Base-by-base conservation (phyloP, 495 filamentous ascomycete genomes). In the Parathielavia hyrcaniae region DNA sequence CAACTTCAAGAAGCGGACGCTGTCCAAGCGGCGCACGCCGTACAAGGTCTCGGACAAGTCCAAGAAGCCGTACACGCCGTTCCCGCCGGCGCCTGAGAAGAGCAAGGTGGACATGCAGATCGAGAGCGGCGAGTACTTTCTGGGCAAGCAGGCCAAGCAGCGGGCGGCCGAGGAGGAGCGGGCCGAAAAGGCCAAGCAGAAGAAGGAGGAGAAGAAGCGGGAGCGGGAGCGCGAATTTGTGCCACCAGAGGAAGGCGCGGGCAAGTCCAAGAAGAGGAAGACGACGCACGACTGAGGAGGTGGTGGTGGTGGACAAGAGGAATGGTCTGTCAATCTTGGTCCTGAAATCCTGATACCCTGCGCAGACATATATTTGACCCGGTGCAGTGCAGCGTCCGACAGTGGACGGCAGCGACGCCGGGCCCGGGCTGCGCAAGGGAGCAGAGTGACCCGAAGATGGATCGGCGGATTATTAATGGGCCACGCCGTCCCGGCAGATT, bases 41-140 rank as follows among this genome's bases (percentile, higher is more conserved):
- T 81, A 83, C 75, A 91, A 90, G 72, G 84, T 99, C 58, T 86
- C 82, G 45, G 91, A 99, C 76, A 99, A 97, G 73, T 74, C 77
- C 67, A 96, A 93, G 81, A 97, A 96, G 81, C 73, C 80, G 11
- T 97, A 97, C 77, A 99, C 95, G 56, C 90, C 88, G 20, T 86
- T 86, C 79, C 83, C 83, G 55, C 81, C 81, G 22, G 72, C 76
- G 34, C 74, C 75, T 40, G 75, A 81, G 68, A 80, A 78, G 80
- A 96, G 90, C 81, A 99, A 97, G 83, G 82, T 99, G 59, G 93
- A 99, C 72, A 74, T 93, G 69, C 92, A 97, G 80, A 93, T 97
- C 75, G 93, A 99, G 81, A 91, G 83, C 64, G 95, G 95, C 69
- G 93, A 97, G 76, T 97, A 93, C 75, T 97, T 97, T 75, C 74